phyloP scores from a whole-genome alignment of 768 basidiomycete species.

The Lyophyllum decastes region DNA sequence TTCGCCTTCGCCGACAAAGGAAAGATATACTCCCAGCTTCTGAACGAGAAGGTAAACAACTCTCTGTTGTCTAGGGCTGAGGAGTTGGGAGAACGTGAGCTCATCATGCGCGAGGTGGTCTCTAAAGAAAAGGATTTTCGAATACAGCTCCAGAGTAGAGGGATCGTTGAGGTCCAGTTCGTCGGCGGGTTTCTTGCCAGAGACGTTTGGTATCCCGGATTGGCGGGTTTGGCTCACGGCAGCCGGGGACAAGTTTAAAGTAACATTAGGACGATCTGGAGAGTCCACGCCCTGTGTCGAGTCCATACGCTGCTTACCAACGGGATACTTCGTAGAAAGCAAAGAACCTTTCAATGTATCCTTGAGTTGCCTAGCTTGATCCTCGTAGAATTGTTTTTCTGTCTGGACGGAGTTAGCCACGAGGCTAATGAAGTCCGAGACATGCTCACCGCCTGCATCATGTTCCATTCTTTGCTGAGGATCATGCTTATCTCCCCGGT shows the following conservation, averaged over 20 bases:
- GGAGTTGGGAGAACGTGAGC: constrained; percentile 89
- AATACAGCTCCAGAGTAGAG: constrained; percentile 95
- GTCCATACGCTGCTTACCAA: too few relatives aligned
- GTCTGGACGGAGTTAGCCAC: constrained; percentile 37
- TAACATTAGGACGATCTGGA: constrained; percentile 42
- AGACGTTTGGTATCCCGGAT: constrained; percentile 60
- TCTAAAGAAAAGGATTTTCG: constrained; percentile 94
- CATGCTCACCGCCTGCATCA: constrained; percentile 67
- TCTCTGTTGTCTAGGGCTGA: constrained; percentile 82
- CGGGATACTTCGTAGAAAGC: too few relatives aligned
- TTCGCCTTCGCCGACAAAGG: constrained; percentile 90
- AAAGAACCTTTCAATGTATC: constrained; percentile 91
- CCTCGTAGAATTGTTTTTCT: constrained; percentile 86
- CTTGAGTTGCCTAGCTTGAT: constrained; percentile 84
- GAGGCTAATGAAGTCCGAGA: neutral
- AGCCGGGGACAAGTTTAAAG: constrained; percentile 51
- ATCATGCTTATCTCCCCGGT: constrained; percentile 91
- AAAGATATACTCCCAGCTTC: constrained; percentile 95
- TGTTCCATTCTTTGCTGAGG: constrained; percentile 82
- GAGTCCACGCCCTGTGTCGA: too few relatives aligned
- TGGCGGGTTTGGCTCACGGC: constrained; percentile 54
- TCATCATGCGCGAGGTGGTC: constrained; percentile 97
- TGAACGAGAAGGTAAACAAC: constrained; percentile 98
- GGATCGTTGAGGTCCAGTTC: constrained; percentile 97
- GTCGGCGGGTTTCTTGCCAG: constrained; percentile 60